Evolutionary conservation across 1,284 basidiomycete species (phyloP), one percentile per base, ranked within the genome.

Genomic region (Cryptococcus sp.): DNA sequence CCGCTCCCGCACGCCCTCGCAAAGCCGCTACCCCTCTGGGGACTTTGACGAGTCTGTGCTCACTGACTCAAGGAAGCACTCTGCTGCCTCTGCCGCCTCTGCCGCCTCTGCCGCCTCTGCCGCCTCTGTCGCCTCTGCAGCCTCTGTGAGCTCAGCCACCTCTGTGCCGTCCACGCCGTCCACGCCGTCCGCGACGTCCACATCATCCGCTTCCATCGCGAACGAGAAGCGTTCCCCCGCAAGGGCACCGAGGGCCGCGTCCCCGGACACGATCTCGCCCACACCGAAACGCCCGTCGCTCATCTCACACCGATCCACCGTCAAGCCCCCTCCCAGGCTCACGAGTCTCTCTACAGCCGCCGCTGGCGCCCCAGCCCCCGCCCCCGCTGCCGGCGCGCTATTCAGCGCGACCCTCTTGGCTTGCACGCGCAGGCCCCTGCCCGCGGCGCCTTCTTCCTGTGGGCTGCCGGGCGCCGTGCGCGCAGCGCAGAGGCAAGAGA

Each of bases 361-460:
- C n/a, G n/a, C n/a, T n/a, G n/a, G n/a, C n/a, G n/a, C n/a, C n/a
- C n/a, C n/a, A 53, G 15, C 39, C 58, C 40, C 39, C n/a, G n/a
- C 51, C 15, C 9, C 28, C 28, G 28, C 28, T 33, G 28, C 28
- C 9, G 28, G 4, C 28, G 28, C 9, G 28, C 28, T 9, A 33
- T 57, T 58, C 46, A 37, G 49, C 37, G 52, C 61, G 21, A 55
- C 54, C 2, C 36, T 60, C 20, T 46, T 57, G 15, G 49, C 59
- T 16, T 28, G 48, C 21, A 39, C 23, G 0, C 18, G 24, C 20
- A 48, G 39, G 24, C 38, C 50, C 0, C 36, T 57, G 20, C 52
- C 51, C 21, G 13, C 13, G 2, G 23, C 20, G 9, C 35, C 23
- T 18, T n/a, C n/a, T n/a, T n/a, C n/a, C n/a, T n/a, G n/a, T n/a